phyloP scores from a whole-genome alignment of 164 flowering plant species.

The Macadamia tetraphylla region DNA sequence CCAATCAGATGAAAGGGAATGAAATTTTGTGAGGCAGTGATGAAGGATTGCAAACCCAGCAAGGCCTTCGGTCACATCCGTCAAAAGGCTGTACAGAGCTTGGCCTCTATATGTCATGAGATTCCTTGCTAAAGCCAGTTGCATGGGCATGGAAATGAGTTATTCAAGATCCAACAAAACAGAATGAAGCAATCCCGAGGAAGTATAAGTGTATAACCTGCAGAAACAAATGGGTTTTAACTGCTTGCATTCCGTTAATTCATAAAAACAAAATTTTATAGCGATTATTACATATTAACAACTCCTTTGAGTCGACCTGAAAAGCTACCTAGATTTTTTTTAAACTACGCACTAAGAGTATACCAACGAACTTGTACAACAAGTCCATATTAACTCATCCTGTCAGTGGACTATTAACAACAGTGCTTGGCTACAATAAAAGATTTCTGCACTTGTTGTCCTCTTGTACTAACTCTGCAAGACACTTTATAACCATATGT shows the following conservation, averaged over 20 bases:
- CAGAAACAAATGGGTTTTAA: slow-evolving; percentile 8
- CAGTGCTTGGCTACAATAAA: too few species aligned
- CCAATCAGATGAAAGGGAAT: slow-evolving; percentile 85
- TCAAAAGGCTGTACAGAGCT: slow-evolving; percentile 86
- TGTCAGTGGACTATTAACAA: too few species aligned
- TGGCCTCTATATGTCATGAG: slow-evolving; percentile 83
- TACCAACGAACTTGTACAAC: too few species aligned
- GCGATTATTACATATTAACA: neutral
- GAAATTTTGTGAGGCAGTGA: slow-evolving; percentile 69
- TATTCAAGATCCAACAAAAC: slow-evolving; percentile 97
- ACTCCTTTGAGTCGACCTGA: too few species aligned
- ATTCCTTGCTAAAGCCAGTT: slow-evolving; percentile 71
- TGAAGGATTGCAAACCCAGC: slow-evolving; percentile 87
- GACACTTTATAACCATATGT: too few species aligned
- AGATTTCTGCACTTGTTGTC: too few species aligned
- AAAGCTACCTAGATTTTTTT: neutral
- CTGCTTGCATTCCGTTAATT: neutral
- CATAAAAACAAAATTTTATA: neutral
- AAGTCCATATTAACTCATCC: too few species aligned
- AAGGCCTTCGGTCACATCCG: slow-evolving; percentile 92
- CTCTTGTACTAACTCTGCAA: too few species aligned
- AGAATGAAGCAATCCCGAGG: slow-evolving; percentile 89
- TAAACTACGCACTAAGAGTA: neutral
- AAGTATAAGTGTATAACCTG: slow-evolving; percentile 66
- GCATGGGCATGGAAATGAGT: slow-evolving; percentile 80